Conservation (phyloP, 2,329 filamentous ascomycete species). For the Diaporthe vexans region DNA sequence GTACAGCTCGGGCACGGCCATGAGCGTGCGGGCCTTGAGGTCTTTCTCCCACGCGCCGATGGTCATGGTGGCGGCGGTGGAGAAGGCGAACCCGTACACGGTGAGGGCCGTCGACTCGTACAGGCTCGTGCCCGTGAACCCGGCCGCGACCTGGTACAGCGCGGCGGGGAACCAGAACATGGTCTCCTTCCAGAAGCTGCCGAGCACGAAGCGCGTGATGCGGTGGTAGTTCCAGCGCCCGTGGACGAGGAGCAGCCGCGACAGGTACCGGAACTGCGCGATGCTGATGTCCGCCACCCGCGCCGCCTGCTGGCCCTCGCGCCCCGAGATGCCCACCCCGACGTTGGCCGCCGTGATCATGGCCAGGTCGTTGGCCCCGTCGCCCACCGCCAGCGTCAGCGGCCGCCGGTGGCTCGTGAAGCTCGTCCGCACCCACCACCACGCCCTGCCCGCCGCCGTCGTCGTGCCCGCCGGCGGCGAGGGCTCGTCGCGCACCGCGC, state of each 20-base stretch:
- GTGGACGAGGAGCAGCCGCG: conserved; percentile 85
- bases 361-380: conserved; percentile 93
- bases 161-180: conserved; percentile 90
- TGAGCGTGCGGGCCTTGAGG: conserved; percentile 82
- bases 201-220: conserved; percentile 89
- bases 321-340: conserved; percentile 91
- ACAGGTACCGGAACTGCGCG: conserved; percentile 89
- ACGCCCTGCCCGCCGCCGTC: neutral
- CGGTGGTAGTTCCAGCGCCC: conserved; percentile 92
- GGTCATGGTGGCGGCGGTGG: conserved; percentile 88
- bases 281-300: conserved; percentile 93
- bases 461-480: conserved; percentile 10
- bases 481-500: conserved; percentile 72
- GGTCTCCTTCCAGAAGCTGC: conserved; percentile 91
- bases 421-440: conserved; percentile 18
- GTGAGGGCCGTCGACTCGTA: conserved; percentile 85
- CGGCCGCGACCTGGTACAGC: conserved; percentile 84
- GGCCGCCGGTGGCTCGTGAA: conserved; percentile 25
- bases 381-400: conserved; percentile 90
- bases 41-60: conserved; percentile 95
- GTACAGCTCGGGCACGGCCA: conserved; percentile 95
- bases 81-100: conserved; percentile 92
- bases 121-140: conserved; percentile 90
- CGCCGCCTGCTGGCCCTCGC: conserved; percentile 91
- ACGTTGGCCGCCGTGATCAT: conserved; percentile 93